Conservation (phyloP, 495 filamentous ascomycete genomes). For the Thozetella sp. region DNA sequence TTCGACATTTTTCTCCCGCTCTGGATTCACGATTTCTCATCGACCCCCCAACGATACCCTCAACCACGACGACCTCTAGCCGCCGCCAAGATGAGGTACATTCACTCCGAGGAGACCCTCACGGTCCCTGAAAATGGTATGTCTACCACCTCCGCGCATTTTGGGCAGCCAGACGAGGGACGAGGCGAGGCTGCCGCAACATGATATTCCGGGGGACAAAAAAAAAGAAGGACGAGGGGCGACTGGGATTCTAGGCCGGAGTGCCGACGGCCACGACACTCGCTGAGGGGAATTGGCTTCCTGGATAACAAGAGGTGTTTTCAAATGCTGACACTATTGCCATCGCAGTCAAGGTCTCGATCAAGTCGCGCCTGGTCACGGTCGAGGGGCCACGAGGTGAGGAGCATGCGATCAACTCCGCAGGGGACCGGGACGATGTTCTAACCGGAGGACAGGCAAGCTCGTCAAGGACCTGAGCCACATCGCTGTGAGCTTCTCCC, state of each 20-base stretch:
- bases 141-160: slow-evolving; percentile 38
- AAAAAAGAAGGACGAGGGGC: slow-evolving; percentile 2
- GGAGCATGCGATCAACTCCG: slow-evolving; percentile 7
- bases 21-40: slow-evolving; percentile 32
- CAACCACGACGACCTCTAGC: slow-evolving; percentile 32
- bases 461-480: slow-evolving; percentile 95
- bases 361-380: slow-evolving; percentile 93
- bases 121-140: slow-evolving; percentile 95
- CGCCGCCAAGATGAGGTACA: slow-evolving; percentile 89
- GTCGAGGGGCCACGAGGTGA: slow-evolving; percentile 92
- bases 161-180: background rate
- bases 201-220: background rate
- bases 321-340: slow-evolving; percentile 40
- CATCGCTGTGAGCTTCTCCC: slow-evolving; percentile 91
- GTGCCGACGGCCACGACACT: slow-evolving; percentile 5
- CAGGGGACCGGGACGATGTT: background rate
- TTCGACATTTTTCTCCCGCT: slow-evolving; percentile 31
- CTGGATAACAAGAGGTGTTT: slow-evolving; percentile 1
- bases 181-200: slow-evolving; percentile 7
- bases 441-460: slow-evolving; percentile 62
- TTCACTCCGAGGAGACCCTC: slow-evolving; percentile 94
- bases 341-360: slow-evolving; percentile 83
- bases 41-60: slow-evolving; percentile 34
- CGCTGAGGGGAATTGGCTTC: slow-evolving; percentile 2
- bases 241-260: slow-evolving; percentile 7